phyloP scores from a whole-genome alignment of 1,284 basidiomycete genomes.

The Papiliotrema nemorosa region DNA sequence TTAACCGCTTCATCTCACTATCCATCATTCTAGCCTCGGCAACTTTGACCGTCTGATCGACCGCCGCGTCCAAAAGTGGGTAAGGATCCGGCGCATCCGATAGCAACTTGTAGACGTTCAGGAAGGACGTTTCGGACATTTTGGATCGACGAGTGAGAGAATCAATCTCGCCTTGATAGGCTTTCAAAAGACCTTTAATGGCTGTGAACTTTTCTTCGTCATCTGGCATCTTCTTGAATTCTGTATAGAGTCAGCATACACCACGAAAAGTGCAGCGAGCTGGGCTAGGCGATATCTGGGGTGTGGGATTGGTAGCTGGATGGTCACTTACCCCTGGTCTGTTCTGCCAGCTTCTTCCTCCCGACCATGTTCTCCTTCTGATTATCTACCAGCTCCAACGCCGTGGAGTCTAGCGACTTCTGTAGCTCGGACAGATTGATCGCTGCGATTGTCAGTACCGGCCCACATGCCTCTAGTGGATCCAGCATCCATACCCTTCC shows the following conservation, averaged over 20 bases:
- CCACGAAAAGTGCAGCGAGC: not conserved
- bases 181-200: constrained; percentile 85
- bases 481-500: constrained; percentile 62
- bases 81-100: constrained; percentile 95
- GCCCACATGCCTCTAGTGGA: not conserved
- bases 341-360: constrained; percentile 86
- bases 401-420: constrained; percentile 82
- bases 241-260: constrained; percentile 51
- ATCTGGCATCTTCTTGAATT: constrained; percentile 84
- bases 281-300: not conserved
- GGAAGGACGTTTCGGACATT: constrained; percentile 84
- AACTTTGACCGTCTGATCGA: constrained; percentile 85
- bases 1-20: constrained; percentile 63
- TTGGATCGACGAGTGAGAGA: constrained; percentile 87
- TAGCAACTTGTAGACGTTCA: constrained; percentile 88
- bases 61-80: constrained; percentile 86
- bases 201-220: constrained; percentile 77
- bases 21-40: constrained; percentile 74
- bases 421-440: constrained; percentile 87
- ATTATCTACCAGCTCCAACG: constrained; percentile 92
- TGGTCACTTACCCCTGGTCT: constrained; percentile 70
- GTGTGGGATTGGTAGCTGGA: not conserved
- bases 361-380: constrained; percentile 93
- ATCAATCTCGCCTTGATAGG: constrained; percentile 96
- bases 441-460: constrained; percentile 53